Base-by-base conservation (phyloP, 108 stramenopile genomes). In the Nitzschia palea region DNA sequence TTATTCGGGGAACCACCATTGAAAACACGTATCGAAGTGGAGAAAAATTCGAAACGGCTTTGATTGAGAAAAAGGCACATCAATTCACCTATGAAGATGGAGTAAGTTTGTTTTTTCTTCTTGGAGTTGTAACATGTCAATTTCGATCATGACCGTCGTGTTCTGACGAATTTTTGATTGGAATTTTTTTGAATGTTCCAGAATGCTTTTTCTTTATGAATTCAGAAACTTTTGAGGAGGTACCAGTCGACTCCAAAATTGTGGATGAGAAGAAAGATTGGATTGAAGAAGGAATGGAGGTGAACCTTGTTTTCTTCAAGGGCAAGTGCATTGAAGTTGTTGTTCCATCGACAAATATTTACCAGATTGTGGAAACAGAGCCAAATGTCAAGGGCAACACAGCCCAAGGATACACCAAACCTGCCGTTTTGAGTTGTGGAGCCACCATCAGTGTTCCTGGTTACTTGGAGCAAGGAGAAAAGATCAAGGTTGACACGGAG, bases 11-110 rank as follows among this genome's bases (percentile, higher is more conserved):
- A 14, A 95, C 78, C 55, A 90, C 93, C 29, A 82, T 96, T 61
- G 97, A 97, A 74, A 96, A 96, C 68, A 97, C 97, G 14, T 97
- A 95, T 73, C 78, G 97, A 50, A 88, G 86, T 62, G 97, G 95
- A 65, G 91, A 93, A 69, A 95, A 89, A 69, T 90, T 97, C 55
- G 74, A 88, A 64, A 92, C 91, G 23, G 96, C 96, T 8, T 52
- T 87, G 75, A 94, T 97, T 70, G 82, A 81, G 61, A 91, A 84
- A 78, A 79, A 77, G 40, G 79, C 80, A 37, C 81, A 86, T 64
- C 87, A 89, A 76, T 96, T 74, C 76, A 93, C 96, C 6, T 97
- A 94, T 78, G 43, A 58, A 28, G 96, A 97, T 55, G 95, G 85
- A 27, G 84, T 82, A 64, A 76, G 88, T 79, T 18, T 51, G 17